These are phyloP conservation scores for Myriosclerotinia curreyana DNA, from an alignment of 2,329 filamentous ascomycete genomes.

Conservation along the genomic window DNA sequence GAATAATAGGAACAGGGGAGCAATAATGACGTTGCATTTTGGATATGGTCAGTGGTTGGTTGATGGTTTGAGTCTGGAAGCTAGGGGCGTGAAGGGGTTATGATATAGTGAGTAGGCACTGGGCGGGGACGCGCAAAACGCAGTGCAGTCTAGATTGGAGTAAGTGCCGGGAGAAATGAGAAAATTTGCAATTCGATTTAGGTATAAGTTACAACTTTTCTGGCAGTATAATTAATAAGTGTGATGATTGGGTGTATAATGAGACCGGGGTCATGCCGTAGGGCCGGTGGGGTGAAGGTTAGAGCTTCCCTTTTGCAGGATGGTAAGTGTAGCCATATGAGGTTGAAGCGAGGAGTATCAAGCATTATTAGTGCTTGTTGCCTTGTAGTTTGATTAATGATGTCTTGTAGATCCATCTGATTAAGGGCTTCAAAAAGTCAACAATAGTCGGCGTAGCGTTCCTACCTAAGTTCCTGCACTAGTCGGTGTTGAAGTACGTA, in stretches of 20 bases:
- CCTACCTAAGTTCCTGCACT: no score
- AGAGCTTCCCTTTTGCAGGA: slow-evolving; percentile 1
- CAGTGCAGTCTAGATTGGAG: slow-evolving; percentile 1
- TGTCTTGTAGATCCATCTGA: slow-evolving; percentile 4
- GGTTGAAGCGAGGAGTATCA: slow-evolving; percentile 8
- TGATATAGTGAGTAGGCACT: not conserved
- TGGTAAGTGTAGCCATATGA: slow-evolving; percentile 14
- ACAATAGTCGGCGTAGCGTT: not conserved
- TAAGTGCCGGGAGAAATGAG: slow-evolving; percentile 15
- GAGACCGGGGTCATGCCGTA: slow-evolving; percentile 21
- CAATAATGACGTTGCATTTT: slow-evolving; percentile 3
- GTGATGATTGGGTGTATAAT: slow-evolving; percentile 20
- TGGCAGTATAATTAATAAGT: not conserved
- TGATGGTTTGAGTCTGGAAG: not conserved
- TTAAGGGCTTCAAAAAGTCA: slow-evolving; percentile 6
- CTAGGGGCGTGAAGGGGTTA: not conserved
- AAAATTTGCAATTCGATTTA: no score
- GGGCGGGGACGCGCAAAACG: not conserved
- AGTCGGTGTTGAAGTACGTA: not conserved
- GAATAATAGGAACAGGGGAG: not conserved
- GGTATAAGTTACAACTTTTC: no score
- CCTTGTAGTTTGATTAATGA: not conserved
- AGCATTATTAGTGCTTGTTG: slow-evolving; percentile 1
- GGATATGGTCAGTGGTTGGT: not conserved
- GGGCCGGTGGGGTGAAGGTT: slow-evolving; percentile 7